These are phyloP conservation scores for Cytauxzoon felis DNA, from an alignment of 169 alveolate genomes.

Conservation along the genomic window DNA sequence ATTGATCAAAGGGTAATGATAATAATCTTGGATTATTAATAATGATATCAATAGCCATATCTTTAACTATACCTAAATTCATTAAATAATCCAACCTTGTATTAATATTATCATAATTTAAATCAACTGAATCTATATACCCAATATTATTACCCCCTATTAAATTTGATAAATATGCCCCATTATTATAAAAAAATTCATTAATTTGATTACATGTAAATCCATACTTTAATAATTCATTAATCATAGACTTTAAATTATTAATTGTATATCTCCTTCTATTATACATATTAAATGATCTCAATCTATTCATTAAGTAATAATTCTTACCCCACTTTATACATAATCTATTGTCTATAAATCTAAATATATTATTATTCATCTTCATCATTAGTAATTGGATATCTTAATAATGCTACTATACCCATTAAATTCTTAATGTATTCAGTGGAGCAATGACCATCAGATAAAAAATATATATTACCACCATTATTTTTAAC, in stretches of 20 bases:
- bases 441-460: constrained; percentile 67
- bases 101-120: background rate
- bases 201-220: too few relatives aligned
- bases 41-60: constrained; percentile 26
- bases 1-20: background rate
- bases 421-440: constrained; percentile 63
- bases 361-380: background rate
- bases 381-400: background rate
- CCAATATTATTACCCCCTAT: too few relatives aligned
- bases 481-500: constrained; percentile 60
- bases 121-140: too few relatives aligned
- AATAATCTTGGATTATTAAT: constrained; percentile 21
- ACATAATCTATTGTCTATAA: too few relatives aligned
- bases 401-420: constrained; percentile 64
- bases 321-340: too few relatives aligned
- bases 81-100: background rate
- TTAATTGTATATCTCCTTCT: too few relatives aligned
- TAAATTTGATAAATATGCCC: too few relatives aligned
- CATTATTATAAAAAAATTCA: too few relatives aligned
- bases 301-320: too few relatives aligned
- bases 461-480: constrained; percentile 62
- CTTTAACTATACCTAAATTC: background rate
- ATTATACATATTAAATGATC: too few relatives aligned
- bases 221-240: too few relatives aligned
- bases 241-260: too few relatives aligned